phyloP scores from a whole-genome alignment of 1,139 yeast genomes.

The Diutina pseudorugosa region DNA sequence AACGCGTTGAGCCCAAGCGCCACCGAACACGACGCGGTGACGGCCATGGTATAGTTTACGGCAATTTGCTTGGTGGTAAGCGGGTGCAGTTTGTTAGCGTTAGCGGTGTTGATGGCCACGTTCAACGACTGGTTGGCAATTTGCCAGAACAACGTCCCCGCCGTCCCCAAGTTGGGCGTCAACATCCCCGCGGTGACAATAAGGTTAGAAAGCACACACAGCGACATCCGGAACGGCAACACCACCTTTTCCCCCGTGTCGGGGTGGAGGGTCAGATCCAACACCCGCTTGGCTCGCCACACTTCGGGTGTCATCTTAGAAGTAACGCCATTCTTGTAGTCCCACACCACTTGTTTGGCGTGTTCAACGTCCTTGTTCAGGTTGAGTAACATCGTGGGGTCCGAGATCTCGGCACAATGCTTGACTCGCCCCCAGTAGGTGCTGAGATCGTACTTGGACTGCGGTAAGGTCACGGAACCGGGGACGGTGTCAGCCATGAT shows the following conservation, averaged over 20 bases:
- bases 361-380: conserved; percentile 48
- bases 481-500: conserved; percentile 79
- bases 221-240: conserved; percentile 93
- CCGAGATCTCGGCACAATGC: conserved; percentile 88
- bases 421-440: conserved; percentile 90
- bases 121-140: conserved; percentile 91
- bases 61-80: conserved; percentile 65
- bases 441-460: conserved; percentile 61
- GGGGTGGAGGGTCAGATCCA: conserved; percentile 87
- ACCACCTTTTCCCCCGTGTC: conserved; percentile 91
- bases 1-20: conserved; percentile 85
- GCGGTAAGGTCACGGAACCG: conserved; percentile 70
- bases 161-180: conserved; percentile 82
- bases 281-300: conserved; percentile 78
- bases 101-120: conserved; percentile 93
- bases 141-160: conserved; percentile 94
- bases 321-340: conserved; percentile 57
- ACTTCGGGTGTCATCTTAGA: conserved; percentile 62
- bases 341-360: conserved; percentile 57
- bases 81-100: conserved; percentile 92
- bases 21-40: conserved; percentile 87
- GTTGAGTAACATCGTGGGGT: conserved; percentile 80
- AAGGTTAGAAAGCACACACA: conserved; percentile 83
- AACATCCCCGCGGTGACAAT: conserved; percentile 97
- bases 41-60: conserved; percentile 77